These are phyloP conservation scores for Solanum ossicruentum DNA, from an alignment of 257 asterid species.

Conservation along the genomic window DNA sequence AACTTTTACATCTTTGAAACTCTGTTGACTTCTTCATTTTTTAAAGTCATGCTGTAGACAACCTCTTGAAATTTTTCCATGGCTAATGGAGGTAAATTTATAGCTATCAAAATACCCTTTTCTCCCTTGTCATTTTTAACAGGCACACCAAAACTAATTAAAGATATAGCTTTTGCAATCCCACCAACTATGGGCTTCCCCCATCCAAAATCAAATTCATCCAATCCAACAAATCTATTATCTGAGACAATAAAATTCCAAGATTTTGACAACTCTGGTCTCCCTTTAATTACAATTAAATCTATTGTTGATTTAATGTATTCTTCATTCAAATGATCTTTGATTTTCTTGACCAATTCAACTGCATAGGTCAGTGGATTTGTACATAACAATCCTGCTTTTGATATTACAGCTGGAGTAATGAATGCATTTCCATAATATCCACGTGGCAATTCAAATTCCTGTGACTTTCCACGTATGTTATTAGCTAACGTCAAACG, in stretches of 20 bases:
- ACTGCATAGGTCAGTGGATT: background rate
- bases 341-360: background rate
- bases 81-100: background rate
- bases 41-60: background rate
- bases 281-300: background rate
- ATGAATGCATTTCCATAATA: constrained; percentile 8
- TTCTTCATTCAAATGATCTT: background rate
- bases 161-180: background rate
- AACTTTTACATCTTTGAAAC: too few relatives aligned
- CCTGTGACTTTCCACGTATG: background rate
- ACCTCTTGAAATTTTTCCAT: background rate
- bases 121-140: background rate
- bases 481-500: background rate
- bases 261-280: background rate
- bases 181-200: background rate
- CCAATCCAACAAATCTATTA: background rate
- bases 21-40: too few relatives aligned
- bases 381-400: background rate
- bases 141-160: background rate
- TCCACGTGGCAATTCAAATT: background rate
- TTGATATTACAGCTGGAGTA: background rate
- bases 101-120: background rate
- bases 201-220: constrained; percentile 1
- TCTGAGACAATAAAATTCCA: background rate
- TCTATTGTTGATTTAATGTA: constrained; percentile 5